phyloP scores from a whole-genome alignment of 257 asterid genomes.

The Ocimum tenuiflorum region DNA sequence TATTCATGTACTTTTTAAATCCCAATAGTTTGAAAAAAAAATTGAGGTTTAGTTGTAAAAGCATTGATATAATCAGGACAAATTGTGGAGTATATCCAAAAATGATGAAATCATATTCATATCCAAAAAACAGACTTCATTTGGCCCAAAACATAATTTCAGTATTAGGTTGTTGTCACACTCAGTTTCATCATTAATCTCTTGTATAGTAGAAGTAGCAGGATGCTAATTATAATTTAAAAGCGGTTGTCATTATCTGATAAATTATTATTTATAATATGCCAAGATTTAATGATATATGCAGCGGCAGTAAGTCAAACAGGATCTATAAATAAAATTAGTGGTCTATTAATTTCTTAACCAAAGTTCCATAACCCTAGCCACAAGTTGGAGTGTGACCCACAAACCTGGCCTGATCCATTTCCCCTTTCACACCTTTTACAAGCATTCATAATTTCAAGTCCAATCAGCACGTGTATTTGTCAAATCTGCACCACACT shows the following conservation, averaged over 20 bases:
- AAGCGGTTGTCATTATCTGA: not conserved
- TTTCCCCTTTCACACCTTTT: not conserved
- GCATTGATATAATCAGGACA: too few relatives aligned
- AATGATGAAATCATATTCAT: not conserved
- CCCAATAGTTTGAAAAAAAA: too few relatives aligned
- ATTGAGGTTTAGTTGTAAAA: too few relatives aligned
- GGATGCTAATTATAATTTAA: too few relatives aligned
- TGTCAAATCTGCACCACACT: not conserved
- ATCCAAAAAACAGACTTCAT: not conserved
- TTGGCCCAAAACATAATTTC: not conserved
- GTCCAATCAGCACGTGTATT: not conserved
- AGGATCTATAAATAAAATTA: not conserved
- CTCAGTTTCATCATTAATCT: not conserved
- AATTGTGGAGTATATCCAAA: too few relatives aligned
- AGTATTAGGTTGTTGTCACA: not conserved
- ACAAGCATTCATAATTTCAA: not conserved
- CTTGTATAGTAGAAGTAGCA: too few relatives aligned
- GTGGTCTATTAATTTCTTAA: not conserved
- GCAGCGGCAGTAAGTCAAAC: not conserved
- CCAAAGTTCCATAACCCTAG: conserved; percentile 9
- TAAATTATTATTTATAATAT: not conserved
- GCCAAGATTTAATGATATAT: not conserved
- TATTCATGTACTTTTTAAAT: too few relatives aligned
- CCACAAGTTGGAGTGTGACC: conserved; percentile 11
- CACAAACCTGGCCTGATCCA: not conserved